These are phyloP conservation scores for Lathyrus aphaca DNA, from an alignment of 306 rosid genomes.

Conservation along the genomic window DNA sequence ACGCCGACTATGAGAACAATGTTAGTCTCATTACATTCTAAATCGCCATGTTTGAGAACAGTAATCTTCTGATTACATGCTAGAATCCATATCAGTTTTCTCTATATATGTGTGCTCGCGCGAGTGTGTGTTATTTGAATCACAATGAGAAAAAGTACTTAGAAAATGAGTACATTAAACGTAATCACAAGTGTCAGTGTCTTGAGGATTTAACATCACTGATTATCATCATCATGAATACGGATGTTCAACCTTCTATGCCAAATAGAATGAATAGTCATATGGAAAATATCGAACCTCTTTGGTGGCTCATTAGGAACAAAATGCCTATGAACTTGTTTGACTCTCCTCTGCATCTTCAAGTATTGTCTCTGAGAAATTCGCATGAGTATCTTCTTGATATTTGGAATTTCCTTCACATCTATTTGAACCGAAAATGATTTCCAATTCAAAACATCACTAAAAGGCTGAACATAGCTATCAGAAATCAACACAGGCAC, in stretches of 20 bases:
- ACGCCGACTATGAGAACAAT: conserved; percentile 29
- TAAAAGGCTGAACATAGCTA: conserved; percentile 57
- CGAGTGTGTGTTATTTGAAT: no score
- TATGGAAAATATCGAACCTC: conserved; percentile 59
- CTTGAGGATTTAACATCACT: background rate
- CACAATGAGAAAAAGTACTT: no score
- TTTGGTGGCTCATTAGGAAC: conserved; percentile 58
- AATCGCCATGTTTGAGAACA: conserved; percentile 11
- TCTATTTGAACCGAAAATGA: conserved; percentile 53
- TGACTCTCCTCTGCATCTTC: conserved; percentile 51
- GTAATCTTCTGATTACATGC: conserved; percentile 18
- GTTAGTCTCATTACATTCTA: conserved; percentile 32
- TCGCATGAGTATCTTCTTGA: conserved; percentile 55
- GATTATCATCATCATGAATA: conserved; percentile 41
- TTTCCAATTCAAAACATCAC: conserved; percentile 60
- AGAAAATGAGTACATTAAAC: no score
- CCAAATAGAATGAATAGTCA: conserved; percentile 67
- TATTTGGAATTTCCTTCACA: conserved; percentile 54
- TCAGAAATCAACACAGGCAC: conserved; percentile 66
- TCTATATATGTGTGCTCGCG: background rate
- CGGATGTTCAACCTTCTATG: conserved; percentile 59
- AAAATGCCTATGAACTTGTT: conserved; percentile 62
- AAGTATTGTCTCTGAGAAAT: conserved; percentile 52
- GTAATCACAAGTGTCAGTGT: no score
- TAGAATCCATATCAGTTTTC: background rate